Conservation (phyloP, 768 basidiomycete species). For the Pilatotrama ljubarskyi region DNA sequence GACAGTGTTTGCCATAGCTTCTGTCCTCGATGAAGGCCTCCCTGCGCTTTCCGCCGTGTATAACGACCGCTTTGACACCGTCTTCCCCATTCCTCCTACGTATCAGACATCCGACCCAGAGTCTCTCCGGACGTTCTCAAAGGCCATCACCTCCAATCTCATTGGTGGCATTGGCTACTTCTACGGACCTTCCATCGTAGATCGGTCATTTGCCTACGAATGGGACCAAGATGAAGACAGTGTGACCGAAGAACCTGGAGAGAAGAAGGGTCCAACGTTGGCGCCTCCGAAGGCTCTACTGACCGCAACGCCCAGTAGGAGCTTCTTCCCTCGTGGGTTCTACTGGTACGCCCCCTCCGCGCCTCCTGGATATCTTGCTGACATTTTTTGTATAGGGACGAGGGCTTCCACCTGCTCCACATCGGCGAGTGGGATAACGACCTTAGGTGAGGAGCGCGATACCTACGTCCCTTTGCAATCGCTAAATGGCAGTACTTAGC, state of each 20-base stretch:
- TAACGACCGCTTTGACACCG: constrained; percentile 60
- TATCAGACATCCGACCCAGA: constrained; percentile 48
- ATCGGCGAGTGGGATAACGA: constrained; percentile 94
- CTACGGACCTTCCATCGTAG: constrained; percentile 86
- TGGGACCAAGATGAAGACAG: constrained; percentile 80
- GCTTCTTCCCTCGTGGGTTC: constrained; percentile 97
- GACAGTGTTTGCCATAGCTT: constrained; percentile 44
- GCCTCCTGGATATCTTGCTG: not conserved
- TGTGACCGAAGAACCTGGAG: constrained; percentile 43
- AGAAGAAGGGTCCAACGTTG: constrained; percentile 57
- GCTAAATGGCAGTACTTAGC: constrained; percentile 37
- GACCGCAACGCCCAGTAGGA: constrained; percentile 92
- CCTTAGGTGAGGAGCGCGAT: constrained; percentile 51
- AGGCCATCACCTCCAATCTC: constrained; percentile 87
- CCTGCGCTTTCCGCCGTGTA: constrained; percentile 62
- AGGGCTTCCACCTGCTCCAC: constrained; percentile 92
- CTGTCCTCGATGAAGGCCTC: constrained; percentile 67
- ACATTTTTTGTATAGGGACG: constrained; percentile 62
- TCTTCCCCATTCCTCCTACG: constrained; percentile 68
- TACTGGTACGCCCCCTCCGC: constrained; percentile 69
- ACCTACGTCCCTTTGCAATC: not conserved
- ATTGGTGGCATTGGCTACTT: constrained; percentile 95
- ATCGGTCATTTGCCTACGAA: constrained; percentile 82
- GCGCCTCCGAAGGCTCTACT: constrained; percentile 77
- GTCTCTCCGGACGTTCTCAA: constrained; percentile 71